Base-by-base conservation (phyloP, 75 land plant genomes). In the Cupressus sempervirens region DNA sequence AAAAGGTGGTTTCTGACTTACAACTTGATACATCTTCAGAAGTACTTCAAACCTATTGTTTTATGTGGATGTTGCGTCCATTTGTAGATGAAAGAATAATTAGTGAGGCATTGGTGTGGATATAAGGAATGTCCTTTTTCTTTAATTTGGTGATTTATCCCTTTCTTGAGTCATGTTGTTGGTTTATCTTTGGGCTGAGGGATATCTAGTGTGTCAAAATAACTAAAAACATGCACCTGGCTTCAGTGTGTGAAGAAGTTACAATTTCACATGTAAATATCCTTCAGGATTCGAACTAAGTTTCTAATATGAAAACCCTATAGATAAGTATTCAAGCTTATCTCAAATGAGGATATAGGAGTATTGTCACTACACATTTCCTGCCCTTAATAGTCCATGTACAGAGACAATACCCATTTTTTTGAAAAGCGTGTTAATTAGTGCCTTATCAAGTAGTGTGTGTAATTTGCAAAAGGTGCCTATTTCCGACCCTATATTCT, bases 51-150 rank as follows among this genome's bases (percentile, higher is more conserved):
- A 87, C 68, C 35, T 87, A 87, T 68, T 86, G 72, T 80, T 58
- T 86, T 67, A 87, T 87, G 88, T 87, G 88, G 87, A 87, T 87
- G 8, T 52, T 87, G 26, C 88, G 83, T 43, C 88, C 88, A 35
- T 87, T 87, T 68, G 74, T 87, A 82, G 83, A 87, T 38, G 88
- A 87, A 80, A 48, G 83, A 26, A 72, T 87, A 4, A 50, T 87
- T 8, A 74, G 81, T 18, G 74, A 87, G 74, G 88, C 88, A 53
- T 87, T 85, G 70, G 65, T 68, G 81, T 87, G 88, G 88, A 77
- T 83, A 46, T 50, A 46, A 85, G 20, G 76, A 79, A 11, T 77
- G 46, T n/a, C 26, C 1, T 26, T 23, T 20, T 26, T 20, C 1
- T 62, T 62, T 38, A 5, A 23, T 20, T 62, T 62, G 67, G 67